phyloP scores from a whole-genome alignment of 2,329 filamentous ascomycete species.

The Uncinocarpus reesii region DNA sequence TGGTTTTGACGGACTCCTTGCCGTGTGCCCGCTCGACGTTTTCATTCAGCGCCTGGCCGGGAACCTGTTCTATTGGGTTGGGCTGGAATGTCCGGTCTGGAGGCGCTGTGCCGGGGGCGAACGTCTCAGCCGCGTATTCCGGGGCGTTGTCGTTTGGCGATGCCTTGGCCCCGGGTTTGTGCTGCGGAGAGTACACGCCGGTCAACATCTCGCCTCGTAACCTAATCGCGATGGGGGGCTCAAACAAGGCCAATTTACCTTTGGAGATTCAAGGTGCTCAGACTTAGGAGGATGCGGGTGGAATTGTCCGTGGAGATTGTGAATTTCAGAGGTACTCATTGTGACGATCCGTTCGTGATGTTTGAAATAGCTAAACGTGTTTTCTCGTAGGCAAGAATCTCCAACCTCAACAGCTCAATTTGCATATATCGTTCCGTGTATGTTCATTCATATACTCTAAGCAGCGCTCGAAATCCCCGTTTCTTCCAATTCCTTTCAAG shows the following conservation, averaged over 20 bases:
- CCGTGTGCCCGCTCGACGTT: slow-evolving; percentile 33
- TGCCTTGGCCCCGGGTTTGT: slow-evolving; percentile 52
- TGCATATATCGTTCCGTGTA: background rate
- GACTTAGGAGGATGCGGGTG: background rate
- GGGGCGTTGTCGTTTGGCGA: slow-evolving; percentile 46
- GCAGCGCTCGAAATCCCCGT: too few relatives aligned
- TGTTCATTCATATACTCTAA: background rate
- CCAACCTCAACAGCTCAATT: background rate
- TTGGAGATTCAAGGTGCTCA: slow-evolving; percentile 4
- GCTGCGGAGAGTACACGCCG: slow-evolving; percentile 35
- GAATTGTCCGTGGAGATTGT: slow-evolving; percentile 7
- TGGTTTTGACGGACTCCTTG: slow-evolving; percentile 34
- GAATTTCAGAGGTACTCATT: slow-evolving; percentile 6
- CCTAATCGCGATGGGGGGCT: too few relatives aligned
- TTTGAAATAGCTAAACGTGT: background rate
- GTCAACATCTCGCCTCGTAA: background rate
- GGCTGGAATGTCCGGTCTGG: slow-evolving; percentile 39
- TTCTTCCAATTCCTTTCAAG: background rate
- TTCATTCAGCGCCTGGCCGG: slow-evolving; percentile 34
- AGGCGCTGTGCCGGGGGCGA: slow-evolving; percentile 56
- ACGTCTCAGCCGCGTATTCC: slow-evolving; percentile 54
- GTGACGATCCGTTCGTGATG: background rate
- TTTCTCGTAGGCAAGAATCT: too few relatives aligned
- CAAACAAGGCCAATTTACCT: background rate
- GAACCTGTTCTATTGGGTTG: slow-evolving; percentile 29